Conservation (phyloP, 306 rosid genomes). For the Luffa acutangula region DNA sequence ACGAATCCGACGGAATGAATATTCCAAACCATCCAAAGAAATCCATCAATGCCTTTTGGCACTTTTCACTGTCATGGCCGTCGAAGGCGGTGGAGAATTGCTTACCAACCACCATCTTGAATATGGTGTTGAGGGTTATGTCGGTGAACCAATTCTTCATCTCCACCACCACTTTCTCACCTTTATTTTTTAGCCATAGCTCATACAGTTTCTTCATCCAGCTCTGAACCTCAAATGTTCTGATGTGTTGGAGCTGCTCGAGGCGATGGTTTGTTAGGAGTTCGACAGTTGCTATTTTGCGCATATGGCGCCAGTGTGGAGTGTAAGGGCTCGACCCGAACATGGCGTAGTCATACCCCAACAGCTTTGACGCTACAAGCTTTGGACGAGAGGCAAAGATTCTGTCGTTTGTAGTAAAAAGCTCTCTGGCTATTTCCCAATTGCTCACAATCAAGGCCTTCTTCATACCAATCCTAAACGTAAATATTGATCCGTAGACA, state of each 20-base stretch:
- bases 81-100: constrained; percentile 16
- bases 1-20: constrained; percentile 41
- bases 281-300: constrained; percentile 35
- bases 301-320: constrained; percentile 41
- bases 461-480: constrained; percentile 13
- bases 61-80: constrained; percentile 20
- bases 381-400: constrained; percentile 46
- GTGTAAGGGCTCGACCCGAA: constrained; percentile 39
- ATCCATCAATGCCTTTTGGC: constrained; percentile 30
- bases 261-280: constrained; percentile 41
- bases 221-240: constrained; percentile 25
- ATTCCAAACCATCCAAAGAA: constrained; percentile 38
- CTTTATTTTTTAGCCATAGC: constrained; percentile 8
- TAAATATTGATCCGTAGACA: constrained; percentile 16
- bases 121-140: constrained; percentile 38
- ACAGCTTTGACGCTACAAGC: constrained; percentile 28
- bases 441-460: constrained; percentile 35
- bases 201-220: constrained; percentile 19
- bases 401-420: constrained; percentile 43
- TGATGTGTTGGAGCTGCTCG: constrained; percentile 33
- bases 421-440: constrained; percentile 47
- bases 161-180: constrained; percentile 8
- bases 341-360: constrained; percentile 45
- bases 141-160: constrained; percentile 36
- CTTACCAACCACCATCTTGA: constrained; percentile 49